phyloP scores from a whole-genome alignment of 192 early-diverging fungal genomes.

The Backusella sp. region DNA sequence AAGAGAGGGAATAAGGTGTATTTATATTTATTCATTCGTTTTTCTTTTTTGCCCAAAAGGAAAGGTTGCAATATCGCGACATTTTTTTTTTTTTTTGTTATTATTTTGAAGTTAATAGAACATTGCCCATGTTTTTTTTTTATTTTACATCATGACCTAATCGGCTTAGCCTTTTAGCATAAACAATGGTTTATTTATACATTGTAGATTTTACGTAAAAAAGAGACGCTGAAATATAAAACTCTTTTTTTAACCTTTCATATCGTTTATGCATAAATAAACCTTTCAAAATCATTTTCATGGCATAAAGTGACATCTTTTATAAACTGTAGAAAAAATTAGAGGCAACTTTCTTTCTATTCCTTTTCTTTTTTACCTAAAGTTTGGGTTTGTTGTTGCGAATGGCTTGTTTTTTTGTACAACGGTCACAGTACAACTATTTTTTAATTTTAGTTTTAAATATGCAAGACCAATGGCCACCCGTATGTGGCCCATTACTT shows the following conservation, averaged over 20 bases:
- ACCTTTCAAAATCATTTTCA: neutral
- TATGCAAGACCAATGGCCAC: neutral
- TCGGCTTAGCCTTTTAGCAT: neutral
- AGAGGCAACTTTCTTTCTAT: neutral
- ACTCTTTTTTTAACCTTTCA: neutral
- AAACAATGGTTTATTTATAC: neutral
- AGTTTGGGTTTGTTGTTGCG: neutral
- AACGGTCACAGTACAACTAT: neutral
- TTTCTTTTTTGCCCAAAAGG: neutral
- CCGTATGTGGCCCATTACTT: neutral
- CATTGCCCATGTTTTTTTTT: neutral
- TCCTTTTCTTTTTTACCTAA: neutral
- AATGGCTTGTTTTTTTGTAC: slow-evolving; percentile 4
- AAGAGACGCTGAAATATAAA: neutral
- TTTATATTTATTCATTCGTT: neutral
- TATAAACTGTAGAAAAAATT: neutral
- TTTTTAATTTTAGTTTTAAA: neutral
- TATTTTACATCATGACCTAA: neutral
- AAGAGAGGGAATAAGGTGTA: neutral
- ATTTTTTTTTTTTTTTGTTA: neutral
- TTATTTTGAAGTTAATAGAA: neutral
- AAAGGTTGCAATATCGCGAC: neutral
- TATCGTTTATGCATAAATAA: neutral
- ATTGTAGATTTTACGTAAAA: neutral
- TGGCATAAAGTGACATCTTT: neutral